These are phyloP conservation scores for Parsonsia alboflavescens DNA, from an alignment of 257 asterid species.

Conservation along the genomic window DNA sequence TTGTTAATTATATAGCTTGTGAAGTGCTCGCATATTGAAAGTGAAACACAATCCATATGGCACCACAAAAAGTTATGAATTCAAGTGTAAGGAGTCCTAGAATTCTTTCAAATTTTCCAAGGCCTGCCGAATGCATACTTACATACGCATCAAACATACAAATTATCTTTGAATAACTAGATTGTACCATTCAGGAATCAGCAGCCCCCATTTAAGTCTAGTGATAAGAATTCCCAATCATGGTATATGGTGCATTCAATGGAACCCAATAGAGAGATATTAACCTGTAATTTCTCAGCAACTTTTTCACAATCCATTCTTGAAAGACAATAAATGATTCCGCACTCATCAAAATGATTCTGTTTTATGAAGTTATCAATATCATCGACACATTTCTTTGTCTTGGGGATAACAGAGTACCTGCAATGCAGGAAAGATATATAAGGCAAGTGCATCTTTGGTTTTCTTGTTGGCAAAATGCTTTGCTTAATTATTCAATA, in stretches of 20 bases:
- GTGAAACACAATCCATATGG: neutral
- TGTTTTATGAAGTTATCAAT: slow-evolving; percentile 66
- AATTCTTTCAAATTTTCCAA: neutral
- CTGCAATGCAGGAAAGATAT: slow-evolving; percentile 52
- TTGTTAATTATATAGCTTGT: neutral
- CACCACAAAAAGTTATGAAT: neutral
- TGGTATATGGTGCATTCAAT: neutral
- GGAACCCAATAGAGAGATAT: slow-evolving; percentile 17
- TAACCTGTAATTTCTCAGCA: slow-evolving; percentile 82
- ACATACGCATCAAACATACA: neutral
- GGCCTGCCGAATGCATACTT: neutral
- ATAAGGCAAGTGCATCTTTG: neutral
- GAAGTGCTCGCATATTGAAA: neutral
- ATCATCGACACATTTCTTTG: slow-evolving; percentile 87
- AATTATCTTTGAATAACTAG: neutral
- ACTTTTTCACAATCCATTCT: slow-evolving; percentile 96
- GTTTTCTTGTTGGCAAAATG: neutral
- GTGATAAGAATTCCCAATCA: neutral
- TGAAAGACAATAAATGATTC: slow-evolving; percentile 91
- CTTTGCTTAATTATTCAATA: slow-evolving; percentile 20
- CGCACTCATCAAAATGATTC: slow-evolving; percentile 88
- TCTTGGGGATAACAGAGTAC: slow-evolving; percentile 85
- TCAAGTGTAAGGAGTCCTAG: neutral
- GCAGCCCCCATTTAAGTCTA: neutral
- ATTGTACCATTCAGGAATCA: neutral